Evolutionary conservation across 2,329 filamentous ascomycete genomes (phyloP).

Genomic region (Xylariaceae sp.): DNA sequence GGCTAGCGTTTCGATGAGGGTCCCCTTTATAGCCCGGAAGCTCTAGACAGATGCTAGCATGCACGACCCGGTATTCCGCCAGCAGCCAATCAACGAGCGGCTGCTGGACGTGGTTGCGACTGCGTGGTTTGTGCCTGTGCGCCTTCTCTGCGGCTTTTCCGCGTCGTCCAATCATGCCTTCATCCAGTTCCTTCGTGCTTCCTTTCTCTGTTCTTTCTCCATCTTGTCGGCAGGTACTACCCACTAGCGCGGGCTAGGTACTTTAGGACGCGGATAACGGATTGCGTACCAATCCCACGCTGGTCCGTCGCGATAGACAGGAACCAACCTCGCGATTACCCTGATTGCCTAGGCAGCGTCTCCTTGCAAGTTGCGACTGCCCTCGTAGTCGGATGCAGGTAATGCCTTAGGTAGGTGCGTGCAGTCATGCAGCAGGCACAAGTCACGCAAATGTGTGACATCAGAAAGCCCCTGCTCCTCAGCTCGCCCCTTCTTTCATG

Average conservation of each 20-base stretch:
- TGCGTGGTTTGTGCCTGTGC: constrained; percentile 17
- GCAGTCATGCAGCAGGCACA: constrained; percentile 21
- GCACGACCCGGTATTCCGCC: background rate
- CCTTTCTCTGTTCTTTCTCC: background rate
- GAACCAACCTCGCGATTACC: too few species aligned
- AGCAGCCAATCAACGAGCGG: constrained; percentile 4
- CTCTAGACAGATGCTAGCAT: background rate
- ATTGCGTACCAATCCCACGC: too few species aligned
- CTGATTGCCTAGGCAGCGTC: too few species aligned
- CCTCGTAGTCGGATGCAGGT: background rate
- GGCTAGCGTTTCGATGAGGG: background rate
- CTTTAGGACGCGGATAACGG: too few species aligned
- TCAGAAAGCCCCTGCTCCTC: constrained; percentile 2
- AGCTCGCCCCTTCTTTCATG: background rate
- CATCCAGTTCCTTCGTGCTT: background rate
- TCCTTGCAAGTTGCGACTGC: background rate
- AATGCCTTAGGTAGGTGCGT: background rate
- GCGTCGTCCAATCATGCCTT: constrained; percentile 7
- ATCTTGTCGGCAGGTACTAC: background rate
- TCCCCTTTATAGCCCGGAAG: constrained; percentile 8
- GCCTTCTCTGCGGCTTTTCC: constrained; percentile 17
- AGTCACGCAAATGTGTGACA: constrained; percentile 24
- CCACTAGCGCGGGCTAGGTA: background rate
- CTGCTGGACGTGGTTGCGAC: background rate
- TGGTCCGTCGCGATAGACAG: too few species aligned